Evolutionary conservation across 352 stramenopile species (phyloP), one percentile per base, ranked within the genome.

Genomic region (Phytophthora constricta): DNA sequence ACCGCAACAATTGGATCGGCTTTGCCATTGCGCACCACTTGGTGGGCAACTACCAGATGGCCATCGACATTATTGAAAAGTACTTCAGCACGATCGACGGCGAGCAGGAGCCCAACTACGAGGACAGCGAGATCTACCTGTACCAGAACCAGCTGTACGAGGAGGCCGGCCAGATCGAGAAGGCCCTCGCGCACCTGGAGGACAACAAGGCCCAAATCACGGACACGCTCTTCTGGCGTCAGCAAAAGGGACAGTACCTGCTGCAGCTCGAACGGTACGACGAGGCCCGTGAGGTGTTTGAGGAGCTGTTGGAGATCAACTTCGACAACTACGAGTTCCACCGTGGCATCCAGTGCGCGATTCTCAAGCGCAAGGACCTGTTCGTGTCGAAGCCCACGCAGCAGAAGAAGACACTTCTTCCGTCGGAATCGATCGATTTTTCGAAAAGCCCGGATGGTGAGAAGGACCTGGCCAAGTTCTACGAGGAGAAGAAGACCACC

Each of bases 21-120:
- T 99, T 98, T 82, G 97, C 96, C 25, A 81, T 99, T 48, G 93
- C 94, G 33, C 97, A 98, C 71, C 96, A 99, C 75, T 70, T 99
- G 14, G 86, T 85, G 39, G 96, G 95, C 45, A 95, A 99, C 76
- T 80, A 89, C 27, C 80, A 97, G 39, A 97, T 95, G 66, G 96
- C 97, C 20, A 90, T 99, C 54, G 81, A 96, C 47, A 97, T 98
- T 62, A 96, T 99, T 69, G 96, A 99, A 57, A 97, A 93, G 67
- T 99, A 99, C 78, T 82, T 98, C 26, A 86, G 82, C 33, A 98
- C 93, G 22, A 65, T 98, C 23, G 84, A 92, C 4, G 59, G 60
- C n/a, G 71, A 67, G n/a, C 73, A 70, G 19, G 65, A 62, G 10
- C 53, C 76, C 25, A 91, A 87, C 39, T 99, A 98, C 85, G 94